Evolutionary conservation across 2,329 filamentous ascomycete species (phyloP).

Genomic region (Teratosphaeria pseudoeucalypti): DNA sequence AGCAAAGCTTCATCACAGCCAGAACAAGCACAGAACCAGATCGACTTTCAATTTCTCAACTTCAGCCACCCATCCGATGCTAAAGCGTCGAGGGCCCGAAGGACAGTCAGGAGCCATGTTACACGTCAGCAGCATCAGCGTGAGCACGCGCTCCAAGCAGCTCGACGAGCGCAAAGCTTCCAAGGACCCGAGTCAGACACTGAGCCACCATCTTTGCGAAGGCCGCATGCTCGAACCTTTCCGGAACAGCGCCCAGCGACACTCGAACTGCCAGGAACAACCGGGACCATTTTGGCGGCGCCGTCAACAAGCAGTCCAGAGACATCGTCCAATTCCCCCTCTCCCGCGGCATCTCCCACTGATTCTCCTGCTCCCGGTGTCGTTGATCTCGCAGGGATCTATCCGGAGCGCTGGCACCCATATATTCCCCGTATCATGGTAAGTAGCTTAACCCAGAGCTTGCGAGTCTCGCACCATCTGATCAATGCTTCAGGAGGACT

Average conservation of each 20-base stretch:
- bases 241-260: constrained; percentile 11
- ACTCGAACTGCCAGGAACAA: constrained; percentile 4
- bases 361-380: constrained; percentile 12
- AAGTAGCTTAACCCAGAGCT: neutral
- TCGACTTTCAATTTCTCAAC: constrained; percentile 27
- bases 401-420: constrained; percentile 29
- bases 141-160: constrained; percentile 16
- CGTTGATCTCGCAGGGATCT: constrained; percentile 21
- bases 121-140: constrained; percentile 22
- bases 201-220: neutral
- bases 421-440: constrained; percentile 25
- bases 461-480: neutral
- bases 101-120: constrained; percentile 27
- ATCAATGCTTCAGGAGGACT: constrained; percentile 17
- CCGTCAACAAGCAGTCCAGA: constrained; percentile 16
- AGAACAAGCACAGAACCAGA: constrained; percentile 12
- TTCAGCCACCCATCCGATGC: constrained; percentile 27
- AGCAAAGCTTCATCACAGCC: constrained; percentile 13
- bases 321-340: constrained; percentile 11
- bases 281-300: neutral
- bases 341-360: constrained; percentile 12
- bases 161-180: constrained; percentile 12
- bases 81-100: constrained; percentile 19
- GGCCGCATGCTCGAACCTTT: constrained; percentile 1
- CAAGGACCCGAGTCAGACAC: constrained; percentile 3